Base-by-base conservation (phyloP, 768 basidiomycete genomes). In the Lanmaoa pseudosensibilis region DNA sequence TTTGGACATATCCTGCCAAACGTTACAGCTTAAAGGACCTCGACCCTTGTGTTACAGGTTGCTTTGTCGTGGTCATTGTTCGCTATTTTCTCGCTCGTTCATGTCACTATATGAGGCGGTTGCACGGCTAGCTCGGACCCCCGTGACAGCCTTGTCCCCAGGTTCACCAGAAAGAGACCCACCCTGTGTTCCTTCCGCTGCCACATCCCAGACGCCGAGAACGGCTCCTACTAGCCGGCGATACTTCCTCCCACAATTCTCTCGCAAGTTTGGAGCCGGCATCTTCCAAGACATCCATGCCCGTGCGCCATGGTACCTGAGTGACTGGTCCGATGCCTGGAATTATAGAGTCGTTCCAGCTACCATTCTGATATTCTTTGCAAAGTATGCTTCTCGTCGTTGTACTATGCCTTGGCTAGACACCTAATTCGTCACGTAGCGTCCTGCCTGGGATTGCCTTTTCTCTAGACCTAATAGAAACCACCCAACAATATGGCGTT, bases 381-480 rank as follows among this genome's bases (percentile, higher is more conserved):
- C 90, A 57, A 92, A 92, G 88, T 90, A 67, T 53, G 83, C 73
- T 36, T 54, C 46, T 50, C 33, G 10, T 50, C n/a, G 23, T 15
- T 30, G 3, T 21, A 36, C 41, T 9, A 30, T 39, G 21, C 44
- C 52, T 40, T 23, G 21, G 5, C 16, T 36, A 16, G 40, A 41
- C 32, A 43, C 12, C 36, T 55, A 10, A 52, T 27, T 36, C 18
- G 2, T 50, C 33, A 15, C 50, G 5, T 62, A 90, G 89, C 60
- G 85, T 94, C n/a, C 78, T 94, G 18, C 92, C 94, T 16, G 92
- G 90, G 10, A 88, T 95, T 44, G 94, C 95, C 2, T 97, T 97
- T 70, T 93, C 92, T 21, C 70, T 97, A 50, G 92, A 95, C 68
- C 76, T 97, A 15, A 96, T 95, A 69, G 91, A 95, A 70, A 94